Conservation (phyloP, 2,329 filamentous ascomycete species). For the Aspergillus aculeatinus region DNA sequence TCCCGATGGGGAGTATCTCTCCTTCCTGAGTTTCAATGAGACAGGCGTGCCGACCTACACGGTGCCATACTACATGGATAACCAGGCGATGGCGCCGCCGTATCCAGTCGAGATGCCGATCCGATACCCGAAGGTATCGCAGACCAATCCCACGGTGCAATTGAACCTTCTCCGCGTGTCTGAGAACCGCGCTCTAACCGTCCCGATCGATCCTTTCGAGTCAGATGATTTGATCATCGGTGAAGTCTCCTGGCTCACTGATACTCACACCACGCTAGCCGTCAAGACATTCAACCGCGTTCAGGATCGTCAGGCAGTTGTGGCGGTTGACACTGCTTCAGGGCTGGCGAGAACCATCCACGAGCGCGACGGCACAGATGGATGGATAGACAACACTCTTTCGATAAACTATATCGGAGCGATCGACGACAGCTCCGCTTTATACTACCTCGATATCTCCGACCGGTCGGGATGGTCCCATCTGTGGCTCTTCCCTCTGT, state of each 20-base stretch:
- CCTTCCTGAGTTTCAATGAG: conserved; percentile 83
- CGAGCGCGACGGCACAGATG: conserved; percentile 58
- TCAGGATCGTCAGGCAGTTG: conserved; percentile 63
- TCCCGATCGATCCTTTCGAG: conserved; percentile 59
- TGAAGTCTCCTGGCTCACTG: conserved; percentile 67
- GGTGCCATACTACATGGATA: conserved; percentile 66
- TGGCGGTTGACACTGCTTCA: conserved; percentile 57
- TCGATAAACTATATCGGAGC: conserved; percentile 48
- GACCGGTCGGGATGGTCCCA: conserved; percentile 66
- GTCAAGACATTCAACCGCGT: conserved; percentile 69
- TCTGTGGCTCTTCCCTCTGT: conserved; percentile 62
- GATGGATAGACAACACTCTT: conserved; percentile 59
- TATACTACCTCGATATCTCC: conserved; percentile 66
- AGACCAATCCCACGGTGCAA: conserved; percentile 64
- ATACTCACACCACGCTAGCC: conserved; percentile 59
- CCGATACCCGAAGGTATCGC: conserved; percentile 68
- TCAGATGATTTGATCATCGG: conserved; percentile 64
- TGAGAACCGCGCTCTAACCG: conserved; percentile 44
- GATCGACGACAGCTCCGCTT: conserved; percentile 31
- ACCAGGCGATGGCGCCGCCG: conserved; percentile 55
- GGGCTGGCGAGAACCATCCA: conserved; percentile 51
- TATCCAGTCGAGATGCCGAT: conserved; percentile 65
- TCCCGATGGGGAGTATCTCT: conserved; percentile 76
- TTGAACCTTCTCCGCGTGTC: conserved; percentile 59
- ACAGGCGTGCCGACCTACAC: conserved; percentile 66